These are phyloP conservation scores for Pyrus pyrifolia DNA, from an alignment of 306 rosid species.

Conservation along the genomic window DNA sequence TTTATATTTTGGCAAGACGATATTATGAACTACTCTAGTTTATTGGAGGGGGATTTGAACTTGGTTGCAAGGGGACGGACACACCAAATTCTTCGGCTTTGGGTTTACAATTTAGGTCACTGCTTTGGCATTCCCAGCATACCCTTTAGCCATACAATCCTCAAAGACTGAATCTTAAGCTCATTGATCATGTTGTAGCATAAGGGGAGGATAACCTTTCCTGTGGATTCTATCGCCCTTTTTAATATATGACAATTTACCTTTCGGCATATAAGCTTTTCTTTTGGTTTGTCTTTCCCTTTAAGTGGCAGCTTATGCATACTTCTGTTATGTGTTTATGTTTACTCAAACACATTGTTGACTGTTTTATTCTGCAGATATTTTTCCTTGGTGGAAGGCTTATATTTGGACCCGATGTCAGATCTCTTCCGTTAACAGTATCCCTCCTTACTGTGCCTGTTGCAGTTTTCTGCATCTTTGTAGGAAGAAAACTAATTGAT, in stretches of 20 bases:
- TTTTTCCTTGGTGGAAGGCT: conserved; percentile 33
- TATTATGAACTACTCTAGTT: not conserved
- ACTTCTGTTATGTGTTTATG: not conserved
- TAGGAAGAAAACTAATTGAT: conserved; percentile 23
- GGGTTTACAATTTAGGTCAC: not conserved
- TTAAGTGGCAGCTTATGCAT: not conserved
- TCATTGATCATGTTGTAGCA: not conserved
- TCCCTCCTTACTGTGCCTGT: conserved; percentile 21
- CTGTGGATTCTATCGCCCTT: not conserved
- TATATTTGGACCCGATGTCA: conserved; percentile 34
- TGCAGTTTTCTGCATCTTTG: conserved; percentile 27
- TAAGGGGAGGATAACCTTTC: not conserved
- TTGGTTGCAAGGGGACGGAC: not conserved
- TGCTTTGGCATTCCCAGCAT: not conserved
- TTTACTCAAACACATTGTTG: not conserved
- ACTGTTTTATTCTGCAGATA: conserved; percentile 14
- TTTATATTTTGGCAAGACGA: not conserved
- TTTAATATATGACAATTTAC: not conserved
- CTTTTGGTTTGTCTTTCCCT: not conserved
- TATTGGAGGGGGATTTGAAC: not conserved
- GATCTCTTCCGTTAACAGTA: conserved; percentile 25
- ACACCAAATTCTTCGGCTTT: not conserved
- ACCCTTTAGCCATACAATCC: not conserved
- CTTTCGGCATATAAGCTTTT: not conserved
- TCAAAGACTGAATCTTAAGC: not conserved